A percentile compares a stretch with the other conserved stretches of the same genome.
These are phyloP conservation scores for Akanthomyces lecanii DNA, from an alignment of 2,329 filamentous ascomycete genomes.

Conservation along the genomic window DNA sequence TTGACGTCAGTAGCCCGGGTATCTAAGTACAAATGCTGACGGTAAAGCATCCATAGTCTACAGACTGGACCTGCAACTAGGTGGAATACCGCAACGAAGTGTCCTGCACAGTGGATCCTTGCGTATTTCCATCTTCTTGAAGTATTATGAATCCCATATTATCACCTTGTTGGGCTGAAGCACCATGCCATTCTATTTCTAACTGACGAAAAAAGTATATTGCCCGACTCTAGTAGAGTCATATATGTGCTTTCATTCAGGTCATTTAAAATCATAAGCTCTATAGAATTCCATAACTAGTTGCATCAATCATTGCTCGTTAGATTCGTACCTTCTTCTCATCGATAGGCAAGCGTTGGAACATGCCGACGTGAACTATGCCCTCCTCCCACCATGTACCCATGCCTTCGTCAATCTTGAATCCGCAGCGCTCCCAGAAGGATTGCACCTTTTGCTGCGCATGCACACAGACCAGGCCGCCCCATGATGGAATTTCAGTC, in stretches of 20 bases:
- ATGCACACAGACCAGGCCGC: constrained; percentile 73
- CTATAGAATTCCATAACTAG: neutral
- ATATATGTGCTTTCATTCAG: neutral
- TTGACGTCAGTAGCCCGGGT: no score
- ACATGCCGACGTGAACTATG: constrained; percentile 85
- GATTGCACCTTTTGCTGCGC: constrained; percentile 64
- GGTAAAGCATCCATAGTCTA: no score
- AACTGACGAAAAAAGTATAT: neutral
- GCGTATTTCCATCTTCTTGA: no score
- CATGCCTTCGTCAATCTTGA: constrained; percentile 66
- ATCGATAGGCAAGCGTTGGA: constrained; percentile 41
- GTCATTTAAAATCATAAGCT: constrained; percentile 8
- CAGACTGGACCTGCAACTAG: no score
- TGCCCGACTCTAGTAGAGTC: neutral
- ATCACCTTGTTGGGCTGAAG: neutral
- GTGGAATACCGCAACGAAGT: no score
- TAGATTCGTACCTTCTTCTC: constrained; percentile 27
- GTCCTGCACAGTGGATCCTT: no score
- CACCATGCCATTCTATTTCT: neutral
- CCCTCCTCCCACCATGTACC: constrained; percentile 80
- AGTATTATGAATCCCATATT: no score
- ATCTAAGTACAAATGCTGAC: no score
- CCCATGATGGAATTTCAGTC: constrained; percentile 56
- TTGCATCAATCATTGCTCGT: neutral
- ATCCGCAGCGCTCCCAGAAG: constrained; percentile 70